These are phyloP conservation scores for Metschnikowia bowlesiae DNA, from an alignment of 805 yeast species.

Conservation along the genomic window DNA sequence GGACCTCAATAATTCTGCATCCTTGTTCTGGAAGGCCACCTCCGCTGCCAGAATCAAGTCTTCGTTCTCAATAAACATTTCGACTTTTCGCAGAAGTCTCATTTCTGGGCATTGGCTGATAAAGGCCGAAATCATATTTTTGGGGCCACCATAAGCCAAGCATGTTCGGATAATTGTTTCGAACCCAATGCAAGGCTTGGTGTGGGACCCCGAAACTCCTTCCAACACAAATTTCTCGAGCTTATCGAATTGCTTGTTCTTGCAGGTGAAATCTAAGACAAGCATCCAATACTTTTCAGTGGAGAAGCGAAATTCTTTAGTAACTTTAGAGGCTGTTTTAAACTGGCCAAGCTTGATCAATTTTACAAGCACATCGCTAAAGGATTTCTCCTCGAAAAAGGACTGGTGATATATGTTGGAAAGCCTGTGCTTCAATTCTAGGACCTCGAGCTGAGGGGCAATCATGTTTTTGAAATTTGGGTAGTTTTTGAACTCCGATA, in stretches of 20 bases:
- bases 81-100: slow-evolving; percentile 43
- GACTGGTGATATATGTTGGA: slow-evolving; percentile 31
- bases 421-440: slow-evolving; percentile 30
- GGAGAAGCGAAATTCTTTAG: slow-evolving; percentile 51
- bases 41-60: slow-evolving; percentile 48
- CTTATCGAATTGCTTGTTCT: slow-evolving; percentile 50
- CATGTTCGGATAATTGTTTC: slow-evolving; percentile 57
- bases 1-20: slow-evolving; percentile 16
- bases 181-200: slow-evolving; percentile 68
- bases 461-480: slow-evolving; percentile 19
- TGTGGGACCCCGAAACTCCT: slow-evolving; percentile 9
- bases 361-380: slow-evolving; percentile 22
- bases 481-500: slow-evolving; percentile 15
- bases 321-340: slow-evolving; percentile 44
- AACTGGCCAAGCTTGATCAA: slow-evolving; percentile 43
- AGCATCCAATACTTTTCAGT: slow-evolving; percentile 55
- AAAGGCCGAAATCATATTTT: slow-evolving; percentile 56
- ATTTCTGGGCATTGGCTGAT: slow-evolving; percentile 48
- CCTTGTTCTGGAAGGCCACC: slow-evolving; percentile 45
- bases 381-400: slow-evolving; percentile 26
- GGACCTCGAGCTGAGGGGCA: slow-evolving; percentile 27
- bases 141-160: slow-evolving; percentile 46
- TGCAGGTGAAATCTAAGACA: slow-evolving; percentile 45
- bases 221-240: slow-evolving; percentile 35
- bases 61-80: slow-evolving; percentile 49